A percentile compares a stretch with the other conserved stretches of the same genome.
Conservation (phyloP, 2,329 filamentous ascomycete species). For the Beauveria sp. region DNA sequence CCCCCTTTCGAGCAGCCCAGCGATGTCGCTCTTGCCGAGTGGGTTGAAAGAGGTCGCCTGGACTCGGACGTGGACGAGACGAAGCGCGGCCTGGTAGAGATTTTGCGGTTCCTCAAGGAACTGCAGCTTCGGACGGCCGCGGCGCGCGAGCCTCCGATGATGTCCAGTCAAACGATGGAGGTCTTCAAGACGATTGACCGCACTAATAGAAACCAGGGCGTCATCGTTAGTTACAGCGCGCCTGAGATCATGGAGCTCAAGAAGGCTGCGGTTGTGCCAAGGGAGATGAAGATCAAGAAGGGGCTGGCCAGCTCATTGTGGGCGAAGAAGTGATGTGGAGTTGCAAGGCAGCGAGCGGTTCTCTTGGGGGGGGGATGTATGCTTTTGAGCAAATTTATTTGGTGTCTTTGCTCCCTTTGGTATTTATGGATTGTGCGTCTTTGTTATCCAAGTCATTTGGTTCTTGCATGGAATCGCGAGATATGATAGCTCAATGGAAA, state of each 20-base stretch:
- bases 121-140: slow-evolving; percentile 17
- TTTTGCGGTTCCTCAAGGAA: slow-evolving; percentile 17
- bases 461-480: neutral
- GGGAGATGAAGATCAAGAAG: neutral
- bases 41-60: slow-evolving; percentile 20
- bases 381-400: neutral
- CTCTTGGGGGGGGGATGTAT: neutral
- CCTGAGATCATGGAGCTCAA: slow-evolving; percentile 1
- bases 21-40: slow-evolving; percentile 19
- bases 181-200: neutral
- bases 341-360: neutral
- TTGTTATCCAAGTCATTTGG: neutral
- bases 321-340: neutral
- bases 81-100: slow-evolving; percentile 15
- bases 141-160: neutral
- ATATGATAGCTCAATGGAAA: neutral
- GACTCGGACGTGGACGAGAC: slow-evolving; percentile 17
- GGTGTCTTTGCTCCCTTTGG: neutral
- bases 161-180: slow-evolving; percentile 1
- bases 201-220: neutral
- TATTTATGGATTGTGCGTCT: too few relatives aligned
- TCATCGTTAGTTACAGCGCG: neutral
- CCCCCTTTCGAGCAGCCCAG: slow-evolving; percentile 10
- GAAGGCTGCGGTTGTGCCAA: neutral
- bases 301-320: neutral